A percentile compares a stretch with the other conserved stretches of the same genome.
Conservation (phyloP, 441 rosid species). For the Bruguiera hainesii region DNA sequence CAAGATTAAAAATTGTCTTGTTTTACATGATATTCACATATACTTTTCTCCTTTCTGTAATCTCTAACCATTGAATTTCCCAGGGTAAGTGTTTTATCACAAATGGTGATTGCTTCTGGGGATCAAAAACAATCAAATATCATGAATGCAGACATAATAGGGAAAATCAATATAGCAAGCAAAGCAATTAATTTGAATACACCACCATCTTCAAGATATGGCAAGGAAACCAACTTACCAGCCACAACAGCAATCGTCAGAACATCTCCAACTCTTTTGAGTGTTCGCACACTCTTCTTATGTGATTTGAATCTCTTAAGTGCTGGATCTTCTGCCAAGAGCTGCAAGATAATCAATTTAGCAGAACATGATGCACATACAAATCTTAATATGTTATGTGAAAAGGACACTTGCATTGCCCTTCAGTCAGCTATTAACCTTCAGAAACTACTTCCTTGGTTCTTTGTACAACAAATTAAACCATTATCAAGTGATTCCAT, state of each 20-base stretch:
- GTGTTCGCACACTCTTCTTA: slow-evolving; percentile 46
- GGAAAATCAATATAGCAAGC: neutral
- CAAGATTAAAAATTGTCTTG: neutral
- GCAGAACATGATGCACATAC: neutral
- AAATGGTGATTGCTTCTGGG: neutral
- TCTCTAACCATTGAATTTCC: neutral
- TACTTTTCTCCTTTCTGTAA: neutral
- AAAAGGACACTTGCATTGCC: neutral
- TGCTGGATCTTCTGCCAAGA: slow-evolving; percentile 70
- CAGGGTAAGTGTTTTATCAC: neutral
- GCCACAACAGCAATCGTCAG: slow-evolving; percentile 75
- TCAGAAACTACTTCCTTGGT: too few relatives aligned
- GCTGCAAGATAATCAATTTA: slow-evolving; percentile 39
- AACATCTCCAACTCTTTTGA: slow-evolving; percentile 75
- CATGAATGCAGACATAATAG: too few relatives aligned
- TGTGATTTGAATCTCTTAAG: slow-evolving; percentile 70
- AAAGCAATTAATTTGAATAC: neutral
- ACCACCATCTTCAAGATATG: slow-evolving; percentile 8
- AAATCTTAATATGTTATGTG: neutral
- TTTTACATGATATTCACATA: neutral
- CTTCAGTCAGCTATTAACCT: too few relatives aligned
- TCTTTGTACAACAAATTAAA: too few relatives aligned
- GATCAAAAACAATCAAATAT: neutral
- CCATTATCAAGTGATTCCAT: too few relatives aligned
- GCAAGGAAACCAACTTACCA: slow-evolving; percentile 38